Evolutionary conservation across 2,329 filamentous ascomycete genomes (phyloP).

Genomic region (Monosporascus sp.): DNA sequence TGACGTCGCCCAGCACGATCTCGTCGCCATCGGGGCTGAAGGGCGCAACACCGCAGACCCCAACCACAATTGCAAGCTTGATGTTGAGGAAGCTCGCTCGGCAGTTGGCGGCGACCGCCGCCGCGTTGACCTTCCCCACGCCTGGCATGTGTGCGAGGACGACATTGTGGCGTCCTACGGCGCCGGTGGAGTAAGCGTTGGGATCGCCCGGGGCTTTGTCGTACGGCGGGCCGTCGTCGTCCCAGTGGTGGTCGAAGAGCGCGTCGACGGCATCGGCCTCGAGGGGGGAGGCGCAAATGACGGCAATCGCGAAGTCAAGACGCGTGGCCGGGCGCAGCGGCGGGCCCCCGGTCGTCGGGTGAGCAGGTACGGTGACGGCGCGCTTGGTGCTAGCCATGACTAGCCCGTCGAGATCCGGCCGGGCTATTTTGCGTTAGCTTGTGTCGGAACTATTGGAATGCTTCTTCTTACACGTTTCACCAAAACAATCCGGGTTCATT

Average conservation of each 20-base stretch:
- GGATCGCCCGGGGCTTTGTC: constrained; percentile 19
- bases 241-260: constrained; percentile 21
- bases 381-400: too few species aligned
- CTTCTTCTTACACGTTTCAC: too few species aligned
- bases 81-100: constrained; percentile 11
- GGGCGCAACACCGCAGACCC: constrained; percentile 18
- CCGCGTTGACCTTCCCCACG: constrained; percentile 20
- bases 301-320: constrained; percentile 22
- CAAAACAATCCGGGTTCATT: too few species aligned
- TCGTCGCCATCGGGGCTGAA: constrained; percentile 5
- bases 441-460: too few species aligned
- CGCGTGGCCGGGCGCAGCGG: constrained; percentile 6
- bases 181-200: constrained; percentile 23
- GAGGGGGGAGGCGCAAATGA: constrained; percentile 25
- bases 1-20: constrained; percentile 20
- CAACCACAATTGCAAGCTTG: constrained; percentile 12
- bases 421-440: too few species aligned
- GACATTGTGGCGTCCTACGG: constrained; percentile 21
- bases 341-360: too few species aligned
- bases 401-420: too few species aligned
- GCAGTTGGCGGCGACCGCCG: constrained; percentile 9
- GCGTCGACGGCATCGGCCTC: constrained; percentile 20
- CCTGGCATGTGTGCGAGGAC: constrained; percentile 24
- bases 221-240: constrained; percentile 12
- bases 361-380: too few species aligned